phyloP scores from a whole-genome alignment of 2,329 filamentous ascomycete species.

The Colletotrichum ledebouriae region DNA sequence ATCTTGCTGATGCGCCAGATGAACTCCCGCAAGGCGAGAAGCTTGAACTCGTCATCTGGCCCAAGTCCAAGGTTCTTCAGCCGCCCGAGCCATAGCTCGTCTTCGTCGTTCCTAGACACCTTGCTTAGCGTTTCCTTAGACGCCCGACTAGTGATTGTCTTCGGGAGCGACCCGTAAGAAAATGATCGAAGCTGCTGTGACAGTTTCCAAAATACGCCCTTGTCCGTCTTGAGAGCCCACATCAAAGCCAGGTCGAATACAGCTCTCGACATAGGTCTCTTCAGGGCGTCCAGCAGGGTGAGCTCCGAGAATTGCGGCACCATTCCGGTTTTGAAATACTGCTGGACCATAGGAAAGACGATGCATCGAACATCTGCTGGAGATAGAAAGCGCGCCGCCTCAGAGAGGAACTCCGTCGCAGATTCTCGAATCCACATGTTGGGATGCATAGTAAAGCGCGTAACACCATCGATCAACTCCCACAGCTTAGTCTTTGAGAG shows the following conservation, averaged over 20 bases:
- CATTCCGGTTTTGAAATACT: constrained; percentile 83
- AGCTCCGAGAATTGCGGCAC: constrained; percentile 77
- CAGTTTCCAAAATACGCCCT: constrained; percentile 88
- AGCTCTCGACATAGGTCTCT: constrained; percentile 81
- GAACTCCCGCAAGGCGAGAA: constrained; percentile 88
- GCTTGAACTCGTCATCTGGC: constrained; percentile 88
- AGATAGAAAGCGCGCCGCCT: constrained; percentile 81
- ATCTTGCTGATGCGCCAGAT: constrained; percentile 88
- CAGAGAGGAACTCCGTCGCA: constrained; percentile 84
- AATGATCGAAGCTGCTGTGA: constrained; percentile 74
- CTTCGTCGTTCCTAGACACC: constrained; percentile 85
- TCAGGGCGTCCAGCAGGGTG: constrained; percentile 83
- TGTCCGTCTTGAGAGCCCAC: constrained; percentile 87
- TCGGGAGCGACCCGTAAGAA: constrained; percentile 73
- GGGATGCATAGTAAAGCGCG: constrained; percentile 90
- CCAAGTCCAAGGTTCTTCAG: constrained; percentile 86
- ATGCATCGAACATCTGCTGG: constrained; percentile 87
- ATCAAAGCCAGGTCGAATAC: constrained; percentile 87
- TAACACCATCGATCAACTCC: constrained; percentile 87
- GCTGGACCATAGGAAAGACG: constrained; percentile 81
- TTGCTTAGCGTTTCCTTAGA: constrained; percentile 73
- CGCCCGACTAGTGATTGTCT: constrained; percentile 65
- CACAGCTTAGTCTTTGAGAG: constrained; percentile 87
- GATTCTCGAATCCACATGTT: constrained; percentile 96
- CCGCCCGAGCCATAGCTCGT: constrained; percentile 91